Evolutionary conservation across 148 eudicot species (phyloP).

Genomic region (Rhododendron molle): DNA sequence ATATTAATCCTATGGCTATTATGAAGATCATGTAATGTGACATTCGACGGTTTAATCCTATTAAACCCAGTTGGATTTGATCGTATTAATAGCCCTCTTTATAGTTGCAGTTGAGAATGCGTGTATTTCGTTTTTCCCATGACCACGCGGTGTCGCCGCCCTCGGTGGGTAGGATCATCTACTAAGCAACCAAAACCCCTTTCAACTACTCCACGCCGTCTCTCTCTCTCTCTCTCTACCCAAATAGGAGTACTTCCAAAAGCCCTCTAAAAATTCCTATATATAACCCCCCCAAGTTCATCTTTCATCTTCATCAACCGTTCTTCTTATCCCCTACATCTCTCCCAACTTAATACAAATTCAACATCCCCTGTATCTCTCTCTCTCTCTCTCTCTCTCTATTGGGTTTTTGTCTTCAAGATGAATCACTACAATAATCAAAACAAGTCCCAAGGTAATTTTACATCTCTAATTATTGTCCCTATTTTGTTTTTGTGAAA

Average conservation of each 20-base stretch:
- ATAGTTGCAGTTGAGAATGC: not conserved
- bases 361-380: not conserved
- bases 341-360: not conserved
- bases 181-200: not conserved
- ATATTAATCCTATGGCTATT: too few species aligned
- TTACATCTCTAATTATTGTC: too few species aligned
- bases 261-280: not conserved
- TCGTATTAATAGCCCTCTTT: too few species aligned
- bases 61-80: too few species aligned
- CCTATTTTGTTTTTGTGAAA: not conserved
- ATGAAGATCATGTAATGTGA: too few species aligned
- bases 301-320: not conserved
- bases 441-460: constrained; percentile 5
- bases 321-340: not conserved
- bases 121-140: not conserved
- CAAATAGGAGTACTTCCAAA: not conserved
- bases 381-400: not conserved
- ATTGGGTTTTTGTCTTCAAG: not conserved
- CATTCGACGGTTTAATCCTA: too few species aligned
- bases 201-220: not conserved
- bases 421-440: constrained; percentile 7
- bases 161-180: too few species aligned
- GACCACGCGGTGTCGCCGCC: not conserved
- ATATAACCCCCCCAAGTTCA: not conserved
- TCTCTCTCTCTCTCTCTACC: not conserved